phyloP scores from a whole-genome alignment of 148 eudicot species.

The Beta vulgaris region DNA sequence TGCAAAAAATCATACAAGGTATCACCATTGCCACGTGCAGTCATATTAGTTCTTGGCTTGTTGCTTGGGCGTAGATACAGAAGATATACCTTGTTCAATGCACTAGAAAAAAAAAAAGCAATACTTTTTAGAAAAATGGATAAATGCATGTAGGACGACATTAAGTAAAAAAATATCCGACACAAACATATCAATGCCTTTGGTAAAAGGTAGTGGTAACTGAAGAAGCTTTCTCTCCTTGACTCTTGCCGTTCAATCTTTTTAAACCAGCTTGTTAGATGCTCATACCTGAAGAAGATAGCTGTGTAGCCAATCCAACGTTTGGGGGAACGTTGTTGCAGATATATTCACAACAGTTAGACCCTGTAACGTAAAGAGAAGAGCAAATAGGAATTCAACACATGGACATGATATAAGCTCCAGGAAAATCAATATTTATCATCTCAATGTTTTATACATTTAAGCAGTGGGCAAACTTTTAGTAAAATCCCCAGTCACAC shows the following conservation, averaged over 20 bases:
- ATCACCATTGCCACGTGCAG: constrained; percentile 4
- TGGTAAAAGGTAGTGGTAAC: no score
- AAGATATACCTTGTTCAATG: constrained; percentile 77
- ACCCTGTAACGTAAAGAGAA: constrained; percentile 51
- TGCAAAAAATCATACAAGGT: constrained; percentile 9
- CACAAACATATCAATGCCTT: neutral
- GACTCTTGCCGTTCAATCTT: neutral
- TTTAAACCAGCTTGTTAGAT: neutral
- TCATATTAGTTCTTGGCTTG: constrained; percentile 25
- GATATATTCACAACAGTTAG: constrained; percentile 82
- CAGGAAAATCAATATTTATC: neutral
- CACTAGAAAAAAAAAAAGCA: constrained; percentile 43
- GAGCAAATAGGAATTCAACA: neutral
- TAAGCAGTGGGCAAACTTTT: neutral
- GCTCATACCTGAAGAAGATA: constrained; percentile 82
- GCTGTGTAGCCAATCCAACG: constrained; percentile 92
- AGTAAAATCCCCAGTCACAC: neutral
- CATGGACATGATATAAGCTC: neutral
- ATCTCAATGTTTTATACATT: neutral
- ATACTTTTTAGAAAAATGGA: neutral
- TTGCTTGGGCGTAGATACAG: constrained; percentile 35
- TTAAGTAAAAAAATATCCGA: neutral
- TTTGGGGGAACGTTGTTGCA: constrained; percentile 90
- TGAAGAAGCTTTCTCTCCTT: neutral
- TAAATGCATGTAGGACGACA: constrained; percentile 1